A percentile compares a stretch with the other conserved stretches of the same genome.
Conservation (phyloP, 352 stramenopile species). For the Blastocystis sp. region DNA sequence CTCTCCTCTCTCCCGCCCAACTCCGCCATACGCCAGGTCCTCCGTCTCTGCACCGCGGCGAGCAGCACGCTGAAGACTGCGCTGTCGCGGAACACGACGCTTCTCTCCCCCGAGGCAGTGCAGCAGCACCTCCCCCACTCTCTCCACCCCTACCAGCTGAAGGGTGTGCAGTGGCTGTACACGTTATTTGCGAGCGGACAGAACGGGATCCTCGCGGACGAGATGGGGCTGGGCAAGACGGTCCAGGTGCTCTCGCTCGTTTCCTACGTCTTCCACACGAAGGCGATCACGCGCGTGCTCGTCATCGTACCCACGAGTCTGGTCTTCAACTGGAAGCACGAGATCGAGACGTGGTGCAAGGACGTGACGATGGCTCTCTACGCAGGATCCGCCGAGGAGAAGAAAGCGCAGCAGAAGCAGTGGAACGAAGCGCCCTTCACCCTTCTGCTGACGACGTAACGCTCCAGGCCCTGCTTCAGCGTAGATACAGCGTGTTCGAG, state of each 20-base stretch:
- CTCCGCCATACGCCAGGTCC: neutral
- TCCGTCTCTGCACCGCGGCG: neutral
- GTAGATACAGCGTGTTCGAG: constrained; percentile 45
- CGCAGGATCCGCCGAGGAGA: neutral
- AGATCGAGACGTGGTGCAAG: neutral
- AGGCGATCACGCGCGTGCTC: constrained; percentile 74
- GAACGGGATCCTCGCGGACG: constrained; percentile 87
- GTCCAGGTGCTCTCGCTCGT: constrained; percentile 91
- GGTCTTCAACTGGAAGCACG: neutral
- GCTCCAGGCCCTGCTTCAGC: neutral
- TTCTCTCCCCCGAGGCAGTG: too few species aligned
- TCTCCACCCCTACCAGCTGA: constrained; percentile 6
- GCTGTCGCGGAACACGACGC: too few species aligned
- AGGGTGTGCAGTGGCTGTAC: constrained; percentile 4
- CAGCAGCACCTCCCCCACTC: neutral
- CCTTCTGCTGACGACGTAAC: constrained; percentile 7
- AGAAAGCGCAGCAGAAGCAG: neutral
- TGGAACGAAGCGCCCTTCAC: neutral
- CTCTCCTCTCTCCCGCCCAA: neutral
- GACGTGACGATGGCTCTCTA: neutral
- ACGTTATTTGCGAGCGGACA: neutral
- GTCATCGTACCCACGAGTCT: neutral
- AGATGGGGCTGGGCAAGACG: constrained; percentile 89
- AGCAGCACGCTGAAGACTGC: neutral
- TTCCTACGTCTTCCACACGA: constrained; percentile 88